phyloP scores from a whole-genome alignment of 805 yeast species.

The Candida hungchunana region DNA sequence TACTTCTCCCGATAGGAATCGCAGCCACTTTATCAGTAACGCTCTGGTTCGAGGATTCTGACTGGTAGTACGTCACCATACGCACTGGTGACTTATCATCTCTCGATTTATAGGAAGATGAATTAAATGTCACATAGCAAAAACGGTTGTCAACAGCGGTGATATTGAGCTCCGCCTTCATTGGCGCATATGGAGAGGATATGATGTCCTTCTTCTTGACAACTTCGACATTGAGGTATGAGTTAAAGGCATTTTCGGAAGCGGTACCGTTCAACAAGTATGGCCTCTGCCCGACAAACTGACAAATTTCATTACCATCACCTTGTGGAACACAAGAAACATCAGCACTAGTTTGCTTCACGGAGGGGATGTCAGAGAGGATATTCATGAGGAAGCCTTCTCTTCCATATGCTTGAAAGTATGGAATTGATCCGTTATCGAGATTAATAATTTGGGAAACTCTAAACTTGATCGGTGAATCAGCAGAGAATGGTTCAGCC shows the following conservation, averaged over 20 bases:
- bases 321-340: conserved; percentile 34
- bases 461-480: conserved; percentile 67
- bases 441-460: conserved; percentile 61
- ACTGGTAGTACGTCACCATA: conserved; percentile 49
- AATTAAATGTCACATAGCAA: conserved; percentile 59
- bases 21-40: background rate
- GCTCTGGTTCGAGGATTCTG: conserved; percentile 16
- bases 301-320: conserved; percentile 52
- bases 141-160: conserved; percentile 57
- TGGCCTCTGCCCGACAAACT: conserved; percentile 47
- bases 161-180: conserved; percentile 58
- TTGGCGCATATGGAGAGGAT: conserved; percentile 57
- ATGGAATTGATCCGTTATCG: conserved; percentile 26
- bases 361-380: conserved; percentile 60
- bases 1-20: conserved; percentile 24
- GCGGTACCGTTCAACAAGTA: conserved; percentile 38
- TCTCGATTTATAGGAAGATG: conserved; percentile 34
- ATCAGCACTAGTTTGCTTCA: conserved; percentile 33
- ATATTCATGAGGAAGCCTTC: conserved; percentile 43
- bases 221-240: conserved; percentile 48
- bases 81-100: conserved; percentile 56
- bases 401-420: conserved; percentile 48
- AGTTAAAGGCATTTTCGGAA: conserved; percentile 32
- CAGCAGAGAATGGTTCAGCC: conserved; percentile 53
- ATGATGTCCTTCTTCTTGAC: conserved; percentile 35